These are phyloP conservation scores for Phanerochaete carnosa DNA, from an alignment of 768 basidiomycete genomes.

Conservation along the genomic window DNA sequence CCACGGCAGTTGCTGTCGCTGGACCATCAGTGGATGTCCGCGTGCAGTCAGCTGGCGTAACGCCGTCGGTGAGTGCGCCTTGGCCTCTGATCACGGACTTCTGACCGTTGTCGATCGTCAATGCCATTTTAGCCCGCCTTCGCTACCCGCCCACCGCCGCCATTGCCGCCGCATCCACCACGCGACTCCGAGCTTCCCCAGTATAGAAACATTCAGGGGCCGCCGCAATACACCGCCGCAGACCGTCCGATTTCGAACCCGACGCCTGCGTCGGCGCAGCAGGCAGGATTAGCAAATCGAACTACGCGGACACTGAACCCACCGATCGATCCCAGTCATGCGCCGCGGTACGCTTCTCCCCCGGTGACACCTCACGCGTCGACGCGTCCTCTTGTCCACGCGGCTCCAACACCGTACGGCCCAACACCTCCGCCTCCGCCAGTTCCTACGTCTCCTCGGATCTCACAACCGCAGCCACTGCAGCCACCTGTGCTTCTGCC, in stretches of 20 bases:
- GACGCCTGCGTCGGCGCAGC: not conserved
- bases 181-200: conserved; percentile 14
- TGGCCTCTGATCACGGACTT: not conserved
- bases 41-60: not conserved
- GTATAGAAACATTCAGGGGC: conserved; percentile 14
- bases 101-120: not conserved
- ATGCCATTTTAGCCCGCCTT: conserved; percentile 15
- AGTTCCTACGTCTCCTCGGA: conserved; percentile 18
- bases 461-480: conserved; percentile 12
- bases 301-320: conserved; percentile 11
- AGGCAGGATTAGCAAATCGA: conserved; percentile 2
- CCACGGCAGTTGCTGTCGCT: not conserved
- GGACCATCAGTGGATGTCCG: not conserved
- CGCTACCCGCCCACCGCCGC: conserved; percentile 22
- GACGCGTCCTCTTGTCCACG: not conserved
- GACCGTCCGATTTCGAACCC: not conserved
- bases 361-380: not conserved
- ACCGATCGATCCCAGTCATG: not conserved
- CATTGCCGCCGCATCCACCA: conserved; percentile 19
- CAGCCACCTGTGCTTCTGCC: conserved; percentile 26
- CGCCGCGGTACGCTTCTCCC: conserved; percentile 1
- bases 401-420: conserved; percentile 4
- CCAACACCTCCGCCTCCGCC: conserved; percentile 28
- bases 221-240: conserved; percentile 20
- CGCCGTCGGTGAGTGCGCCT: conserved; percentile 2